A percentile compares a stretch with the other conserved stretches of the same genome.
Evolutionary conservation across 2,329 filamentous ascomycete genomes (phyloP).

Genomic region (Exophiala sp.): DNA sequence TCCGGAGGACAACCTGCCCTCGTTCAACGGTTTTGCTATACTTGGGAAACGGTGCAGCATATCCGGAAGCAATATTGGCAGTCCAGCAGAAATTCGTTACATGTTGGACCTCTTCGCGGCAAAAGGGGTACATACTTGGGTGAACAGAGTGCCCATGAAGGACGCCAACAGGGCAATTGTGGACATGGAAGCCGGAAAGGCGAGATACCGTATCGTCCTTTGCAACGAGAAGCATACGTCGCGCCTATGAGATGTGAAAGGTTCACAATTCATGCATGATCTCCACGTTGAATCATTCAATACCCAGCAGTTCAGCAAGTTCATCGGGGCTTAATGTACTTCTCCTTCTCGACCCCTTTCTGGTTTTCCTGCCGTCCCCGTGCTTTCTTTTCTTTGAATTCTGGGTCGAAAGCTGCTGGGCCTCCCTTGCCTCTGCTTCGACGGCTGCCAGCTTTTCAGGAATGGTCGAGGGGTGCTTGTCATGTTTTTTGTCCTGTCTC

Average conservation of each 20-base stretch:
- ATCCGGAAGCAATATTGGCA: slow-evolving; percentile 48
- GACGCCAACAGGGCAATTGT: slow-evolving; percentile 43
- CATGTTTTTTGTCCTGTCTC: slow-evolving; percentile 20
- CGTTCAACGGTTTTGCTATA: slow-evolving; percentile 57
- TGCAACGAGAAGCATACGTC: slow-evolving; percentile 34
- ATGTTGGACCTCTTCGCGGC: slow-evolving; percentile 46
- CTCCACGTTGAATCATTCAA: slow-evolving; percentile 4
- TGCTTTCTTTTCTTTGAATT: slow-evolving; percentile 17
- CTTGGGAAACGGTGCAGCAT: slow-evolving; percentile 57
- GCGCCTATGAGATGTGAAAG: not conserved
- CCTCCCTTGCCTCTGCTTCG: slow-evolving; percentile 42
- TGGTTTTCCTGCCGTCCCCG: slow-evolving; percentile 1
- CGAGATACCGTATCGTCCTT: slow-evolving; percentile 47
- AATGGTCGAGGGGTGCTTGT: slow-evolving; percentile 35
- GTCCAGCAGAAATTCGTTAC: slow-evolving; percentile 41
- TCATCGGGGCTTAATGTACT: slow-evolving; percentile 47
- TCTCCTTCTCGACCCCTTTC: slow-evolving; percentile 31
- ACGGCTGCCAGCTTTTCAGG: slow-evolving; percentile 43
- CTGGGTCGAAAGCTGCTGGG: slow-evolving; percentile 30
- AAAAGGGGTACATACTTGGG: slow-evolving; percentile 44
- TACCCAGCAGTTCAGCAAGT: slow-evolving; percentile 32
- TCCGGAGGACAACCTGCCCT: slow-evolving; percentile 58
- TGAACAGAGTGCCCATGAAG: slow-evolving; percentile 42
- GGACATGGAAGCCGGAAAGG: slow-evolving; percentile 46
- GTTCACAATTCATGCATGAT: too few relatives aligned